Evolutionary conservation across 192 early-diverging fungal genomes (phyloP), one percentile per base, ranked within the genome.

Genomic region (Coemansia sp.): DNA sequence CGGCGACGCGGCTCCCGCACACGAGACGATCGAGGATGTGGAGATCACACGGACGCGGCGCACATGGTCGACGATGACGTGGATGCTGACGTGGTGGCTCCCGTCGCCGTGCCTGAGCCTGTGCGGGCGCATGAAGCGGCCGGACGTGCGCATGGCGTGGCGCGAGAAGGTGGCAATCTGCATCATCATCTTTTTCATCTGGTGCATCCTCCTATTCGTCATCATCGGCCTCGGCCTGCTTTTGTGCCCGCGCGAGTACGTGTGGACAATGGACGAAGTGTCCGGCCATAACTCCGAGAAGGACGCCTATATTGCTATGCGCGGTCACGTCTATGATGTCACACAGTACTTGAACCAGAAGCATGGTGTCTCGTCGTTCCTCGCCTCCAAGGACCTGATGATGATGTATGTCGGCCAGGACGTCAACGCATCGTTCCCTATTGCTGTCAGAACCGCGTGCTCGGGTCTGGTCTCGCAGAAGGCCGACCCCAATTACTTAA

Each of bases 141-240:
- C 91, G 24, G 94, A 98, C 73, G 88, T 98, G 50, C 93, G 88
- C 27, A 95, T 96, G 94, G 96, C 96, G n/a, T 98, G 94, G 94
- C 84, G 96, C 41, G 96, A 98, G 77, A 98, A 98, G 79, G 83
- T 93, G 2, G 87, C 90, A 2, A 85, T 98, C 31, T 95, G 92
- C 80, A 75, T 92, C 33, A 77, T 97, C 70, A 96, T 98, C 56
- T 88, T 93, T 48, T 80, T 95, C 27, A 81, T 94, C 68, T 95
- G 93, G 50, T 88, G 77, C 6, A 60, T 87, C 16, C 87, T 95
- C 19, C 86, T 96, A 29, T 98, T 98, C 70, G 87, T 94, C 64
- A 94, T 98, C 67, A 86, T 94, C 51, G 93, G 90, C 0, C 84
- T 92, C 45, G 91, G 92, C 35, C 69, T 84, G 39, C 67, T 92